Base-by-base conservation (phyloP, 306 rosid species). In the Sicyos baderoa region DNA sequence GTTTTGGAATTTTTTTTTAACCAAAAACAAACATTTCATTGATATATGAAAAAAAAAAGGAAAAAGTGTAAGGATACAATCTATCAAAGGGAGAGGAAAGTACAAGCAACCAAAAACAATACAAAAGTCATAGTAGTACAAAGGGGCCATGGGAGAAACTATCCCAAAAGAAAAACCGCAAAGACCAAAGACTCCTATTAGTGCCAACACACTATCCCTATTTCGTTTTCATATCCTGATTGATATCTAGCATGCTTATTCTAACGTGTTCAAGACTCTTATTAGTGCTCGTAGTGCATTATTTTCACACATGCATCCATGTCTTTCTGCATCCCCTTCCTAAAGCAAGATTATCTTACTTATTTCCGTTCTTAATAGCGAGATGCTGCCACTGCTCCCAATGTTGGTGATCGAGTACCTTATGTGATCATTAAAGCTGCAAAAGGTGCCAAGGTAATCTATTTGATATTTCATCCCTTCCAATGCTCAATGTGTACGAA, bases 371-470 rank as follows among this genome's bases (percentile, higher is more conserved):
- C 69, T 79, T 66, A 72, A 72, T 80, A 93, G 98, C 80, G 95
- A 74, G 98, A 93, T 87, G 88, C 98, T 78, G 97, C 98, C 67
- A 88, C 98, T 73, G 98, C 98, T 76, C 98, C 98, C 72, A 89
- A 86, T 81, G 98, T 93, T 79, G 98, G 98, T 62, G 98, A 93
- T 76, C 87, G 98, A 53, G 98, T 93, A 55, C 98, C 98, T 27
- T 93, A 93, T 80, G 98, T 93, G 61, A 89, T 93, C 69, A 44
- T 93, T 65, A 87, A 93, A 89, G 97, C 87, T 61, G 89, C 97
- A 60, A 93, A 89, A 81, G 98, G 98, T 54, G 96, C 98, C 65
- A 93, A 89, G 95, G 98, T 93, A 78, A 75, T 52, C 68, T 35
- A 52, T 79, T 29, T 48, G 62, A 66, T 44, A 32, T 37, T 19